A percentile compares a stretch with the other conserved stretches of the same genome.
These are phyloP conservation scores for Coix lacrymajobi DNA, from an alignment of 176 grass and related monocot species.

Conservation along the genomic window DNA sequence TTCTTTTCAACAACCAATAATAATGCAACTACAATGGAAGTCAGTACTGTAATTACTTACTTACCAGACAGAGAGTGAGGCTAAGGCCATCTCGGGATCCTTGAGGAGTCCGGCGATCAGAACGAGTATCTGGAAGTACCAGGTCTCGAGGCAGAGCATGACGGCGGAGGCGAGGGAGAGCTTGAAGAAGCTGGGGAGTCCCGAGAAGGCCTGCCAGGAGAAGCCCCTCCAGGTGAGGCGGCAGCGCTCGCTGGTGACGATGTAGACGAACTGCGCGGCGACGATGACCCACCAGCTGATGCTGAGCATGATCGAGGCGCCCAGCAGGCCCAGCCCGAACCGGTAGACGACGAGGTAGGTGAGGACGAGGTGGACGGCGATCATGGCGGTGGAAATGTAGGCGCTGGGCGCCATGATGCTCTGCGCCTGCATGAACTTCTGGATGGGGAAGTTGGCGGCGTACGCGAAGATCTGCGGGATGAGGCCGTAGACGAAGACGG, in stretches of 20 bases:
- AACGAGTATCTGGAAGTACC: conserved; percentile 48
- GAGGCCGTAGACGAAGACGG: conserved; percentile 74
- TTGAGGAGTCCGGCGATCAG: background rate
- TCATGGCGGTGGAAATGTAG: conserved; percentile 47
- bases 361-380: conserved; percentile 33
- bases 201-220: conserved; percentile 48
- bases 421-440: conserved; percentile 88
- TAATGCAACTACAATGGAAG: background rate
- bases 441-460: conserved; percentile 79
- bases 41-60: too few species aligned
- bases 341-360: conserved; percentile 46
- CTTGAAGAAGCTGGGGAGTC: conserved; percentile 34
- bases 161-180: conserved; percentile 55
- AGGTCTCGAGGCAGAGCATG: conserved; percentile 79
- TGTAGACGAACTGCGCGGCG: conserved; percentile 54
- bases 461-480: conserved; percentile 96
- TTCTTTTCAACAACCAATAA: background rate
- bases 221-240: conserved; percentile 52
- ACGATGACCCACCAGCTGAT: conserved; percentile 67
- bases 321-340: conserved; percentile 43
- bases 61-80: conserved; percentile 66
- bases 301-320: conserved; percentile 59
- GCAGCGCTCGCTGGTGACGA: conserved; percentile 38
- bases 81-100: conserved; percentile 38
- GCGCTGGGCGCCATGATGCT: conserved; percentile 87